Conservation (phyloP, 2,329 filamentous ascomycete genomes). For the Cytospora mali region DNA sequence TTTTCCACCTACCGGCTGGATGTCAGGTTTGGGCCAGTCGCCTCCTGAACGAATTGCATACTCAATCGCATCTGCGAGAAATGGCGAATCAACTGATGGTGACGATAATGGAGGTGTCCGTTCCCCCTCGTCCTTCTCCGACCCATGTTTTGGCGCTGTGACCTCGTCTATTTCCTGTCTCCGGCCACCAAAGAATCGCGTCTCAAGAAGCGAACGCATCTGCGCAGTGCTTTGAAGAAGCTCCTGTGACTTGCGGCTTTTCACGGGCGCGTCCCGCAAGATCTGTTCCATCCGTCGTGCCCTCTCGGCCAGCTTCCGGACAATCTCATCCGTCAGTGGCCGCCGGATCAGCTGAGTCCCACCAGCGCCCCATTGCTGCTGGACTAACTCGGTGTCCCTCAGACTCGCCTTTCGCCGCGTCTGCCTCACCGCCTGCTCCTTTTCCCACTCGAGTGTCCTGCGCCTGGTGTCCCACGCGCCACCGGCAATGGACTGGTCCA, state of each 20-base stretch:
- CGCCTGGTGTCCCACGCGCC: slow-evolving; percentile 11
- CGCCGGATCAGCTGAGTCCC: not conserved
- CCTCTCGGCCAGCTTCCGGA: not conserved
- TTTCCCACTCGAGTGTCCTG: not conserved
- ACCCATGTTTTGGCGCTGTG: no score
- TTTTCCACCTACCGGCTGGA: not conserved
- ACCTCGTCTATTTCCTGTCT: not conserved
- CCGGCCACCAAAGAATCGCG: not conserved
- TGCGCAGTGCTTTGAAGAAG: slow-evolving; percentile 13
- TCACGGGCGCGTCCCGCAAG: not conserved
- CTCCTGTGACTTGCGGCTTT: not conserved
- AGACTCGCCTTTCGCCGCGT: slow-evolving; percentile 2
- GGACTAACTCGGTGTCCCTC: not conserved
- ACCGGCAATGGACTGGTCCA: slow-evolving; percentile 19
- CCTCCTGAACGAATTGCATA: not conserved
- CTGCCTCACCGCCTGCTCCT: not conserved
- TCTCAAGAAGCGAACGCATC: slow-evolving; percentile 9
- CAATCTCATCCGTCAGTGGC: not conserved
- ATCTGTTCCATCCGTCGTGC: slow-evolving; percentile 13
- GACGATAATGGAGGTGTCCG: not conserved
- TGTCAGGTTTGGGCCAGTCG: not conserved
- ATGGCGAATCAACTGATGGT: not conserved
- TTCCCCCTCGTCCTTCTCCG: no score
- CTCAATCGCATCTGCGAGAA: not conserved
- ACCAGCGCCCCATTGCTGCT: not conserved